Evolutionary conservation across 2,329 filamentous ascomycete genomes (phyloP).

Genomic region (Monilinia fructicola): DNA sequence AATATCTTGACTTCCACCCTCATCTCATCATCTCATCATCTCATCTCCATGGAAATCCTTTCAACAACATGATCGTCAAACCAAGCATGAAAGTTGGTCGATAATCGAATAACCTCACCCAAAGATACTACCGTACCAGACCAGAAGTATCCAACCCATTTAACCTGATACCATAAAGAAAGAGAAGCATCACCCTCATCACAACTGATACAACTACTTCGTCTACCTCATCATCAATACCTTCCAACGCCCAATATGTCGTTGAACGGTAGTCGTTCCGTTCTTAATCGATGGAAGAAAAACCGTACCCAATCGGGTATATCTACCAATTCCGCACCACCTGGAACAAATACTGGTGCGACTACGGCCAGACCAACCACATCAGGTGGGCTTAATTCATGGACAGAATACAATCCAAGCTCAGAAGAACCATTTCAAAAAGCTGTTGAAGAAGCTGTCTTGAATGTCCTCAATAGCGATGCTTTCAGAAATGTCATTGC

Average conservation of each 20-base stretch:
- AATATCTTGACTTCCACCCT: constrained; percentile 10
- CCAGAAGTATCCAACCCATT: not conserved
- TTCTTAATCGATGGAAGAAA: constrained; percentile 31
- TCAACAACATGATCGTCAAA: constrained; percentile 19
- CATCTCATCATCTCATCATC: not conserved
- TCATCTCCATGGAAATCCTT: constrained; percentile 11
- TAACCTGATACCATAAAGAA: not conserved
- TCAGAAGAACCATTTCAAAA: constrained; percentile 28
- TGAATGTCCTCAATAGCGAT: constrained; percentile 30
- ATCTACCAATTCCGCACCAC: constrained; percentile 19
- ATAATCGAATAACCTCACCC: not conserved
- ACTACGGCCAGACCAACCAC: constrained; percentile 25
- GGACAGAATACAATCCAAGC: constrained; percentile 23
- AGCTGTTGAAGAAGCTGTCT: constrained; percentile 30
- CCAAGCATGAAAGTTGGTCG: constrained; percentile 11
- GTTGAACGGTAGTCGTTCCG: constrained; percentile 25
- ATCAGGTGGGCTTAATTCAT: constrained; percentile 19
- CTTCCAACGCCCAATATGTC: constrained; percentile 23
- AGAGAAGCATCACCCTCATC: not conserved
- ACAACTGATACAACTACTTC: not conserved
- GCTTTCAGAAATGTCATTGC: constrained; percentile 31
- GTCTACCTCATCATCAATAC: not conserved
- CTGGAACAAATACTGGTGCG: constrained; percentile 9
- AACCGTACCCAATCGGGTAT: constrained; percentile 27
- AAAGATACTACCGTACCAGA: not conserved